Evolutionary conservation across 164 flowering plant genomes (phyloP).

Genomic region (Stephania cephalantha): DNA sequence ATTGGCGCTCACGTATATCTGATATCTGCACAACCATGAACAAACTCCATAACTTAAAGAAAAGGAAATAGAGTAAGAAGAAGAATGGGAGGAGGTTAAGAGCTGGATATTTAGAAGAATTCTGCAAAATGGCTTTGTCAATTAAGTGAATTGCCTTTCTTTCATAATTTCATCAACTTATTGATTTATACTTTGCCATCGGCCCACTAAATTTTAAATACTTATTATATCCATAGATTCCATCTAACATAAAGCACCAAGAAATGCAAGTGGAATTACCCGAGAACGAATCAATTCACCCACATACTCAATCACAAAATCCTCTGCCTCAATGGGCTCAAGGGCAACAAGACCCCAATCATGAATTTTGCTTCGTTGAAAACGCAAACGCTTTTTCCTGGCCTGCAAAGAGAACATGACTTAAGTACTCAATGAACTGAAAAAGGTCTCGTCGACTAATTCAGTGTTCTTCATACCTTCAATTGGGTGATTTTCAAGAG

Average conservation of each 20-base stretch:
- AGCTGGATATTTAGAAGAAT: too few species aligned
- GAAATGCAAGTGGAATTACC: constrained; percentile 30
- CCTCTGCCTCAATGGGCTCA: constrained; percentile 97
- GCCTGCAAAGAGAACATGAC: constrained; percentile 49
- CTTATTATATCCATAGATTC: too few species aligned
- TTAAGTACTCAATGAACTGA: not conserved
- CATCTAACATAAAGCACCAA: not conserved
- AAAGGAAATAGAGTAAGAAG: not conserved
- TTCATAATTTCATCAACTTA: not conserved
- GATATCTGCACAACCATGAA: constrained; percentile 53
- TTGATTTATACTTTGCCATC: not conserved
- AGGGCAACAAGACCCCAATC: constrained; percentile 98
- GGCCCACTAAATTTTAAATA: not conserved
- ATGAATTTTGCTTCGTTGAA: constrained; percentile 95
- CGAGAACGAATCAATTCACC: constrained; percentile 91
- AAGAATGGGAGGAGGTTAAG: too few species aligned
- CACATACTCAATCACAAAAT: constrained; percentile 97
- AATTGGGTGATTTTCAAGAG: constrained; percentile 80
- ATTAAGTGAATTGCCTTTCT: not conserved
- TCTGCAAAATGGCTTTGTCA: not conserved
- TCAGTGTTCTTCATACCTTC: constrained; percentile 46
- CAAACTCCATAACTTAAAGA: not conserved
- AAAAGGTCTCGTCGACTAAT: not conserved
- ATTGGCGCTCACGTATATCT: constrained; percentile 86
- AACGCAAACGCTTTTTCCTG: constrained; percentile 85